Evolutionary conservation across 2,329 filamentous ascomycete genomes (phyloP), one percentile per base, ranked within the genome.

Genomic region (Periconia macrospinosa): DNA sequence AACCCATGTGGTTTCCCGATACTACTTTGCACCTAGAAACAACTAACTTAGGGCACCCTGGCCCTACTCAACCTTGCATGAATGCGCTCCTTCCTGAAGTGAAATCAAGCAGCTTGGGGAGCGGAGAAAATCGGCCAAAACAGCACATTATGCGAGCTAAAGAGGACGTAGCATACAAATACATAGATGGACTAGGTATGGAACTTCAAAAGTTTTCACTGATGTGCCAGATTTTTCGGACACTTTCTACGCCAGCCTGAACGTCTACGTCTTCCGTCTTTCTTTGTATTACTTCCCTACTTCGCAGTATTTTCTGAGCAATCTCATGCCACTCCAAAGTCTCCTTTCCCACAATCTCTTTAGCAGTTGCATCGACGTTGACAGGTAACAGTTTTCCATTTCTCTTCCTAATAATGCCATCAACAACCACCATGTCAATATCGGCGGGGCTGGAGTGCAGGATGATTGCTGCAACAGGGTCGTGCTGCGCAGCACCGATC

Each of bases 391-490:
- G 35, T 42, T 62, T 67, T 0, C 74, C 71, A 1, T 58, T 58
- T 13, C 56, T 52, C 62, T 80, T 79, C 50, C 75, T 69, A 14
- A 78, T 50, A 1, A 72, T 49, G 0, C 78, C 78, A 62, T 78
- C 73, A 3, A 80, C 69, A 50, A 80, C 74, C 19, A 80, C 77
- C 30, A 62, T 73, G 15, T 76, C 74, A 3, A 80, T 68, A 64
- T 80, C 78, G 2, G 65, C 62, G 5, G 71, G 65, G 30, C 65
- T 69, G 19, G 72, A 74, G 60, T 80, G 76, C 35, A 78, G 49
- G 2, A 79, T 70, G n/a, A 80, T 63, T 3, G 76, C 75, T 3
- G 73, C 73, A 11, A 79, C 63, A 1, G 76, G 75, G 55, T 79
- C 72, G 37, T 76, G 68, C 45, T 76, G 67, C 7, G 68, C 73